Evolutionary conservation across 176 grass and related monocot genomes (phyloP).

Genomic region (Oryza glaberrima): DNA sequence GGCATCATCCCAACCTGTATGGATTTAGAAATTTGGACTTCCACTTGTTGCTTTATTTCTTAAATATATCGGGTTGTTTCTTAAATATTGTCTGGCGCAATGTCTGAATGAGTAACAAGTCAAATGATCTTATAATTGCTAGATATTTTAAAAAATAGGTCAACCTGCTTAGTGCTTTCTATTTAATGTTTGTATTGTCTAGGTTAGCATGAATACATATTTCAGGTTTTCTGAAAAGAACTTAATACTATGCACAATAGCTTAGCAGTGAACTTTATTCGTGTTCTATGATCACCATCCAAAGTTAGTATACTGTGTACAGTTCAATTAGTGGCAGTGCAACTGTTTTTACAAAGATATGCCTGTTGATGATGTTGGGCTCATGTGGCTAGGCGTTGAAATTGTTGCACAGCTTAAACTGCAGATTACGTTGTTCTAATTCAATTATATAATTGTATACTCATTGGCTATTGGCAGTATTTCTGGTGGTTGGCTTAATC

Average conservation of each 20-base stretch:
- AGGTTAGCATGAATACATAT: constrained; percentile 5
- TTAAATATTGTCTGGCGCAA: constrained; percentile 24
- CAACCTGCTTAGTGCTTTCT: background rate
- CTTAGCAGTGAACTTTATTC: background rate
- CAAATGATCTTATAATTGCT: background rate
- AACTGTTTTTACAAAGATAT: background rate
- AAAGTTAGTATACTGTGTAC: background rate
- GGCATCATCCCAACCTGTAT: background rate
- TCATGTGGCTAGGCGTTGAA: constrained; percentile 7
- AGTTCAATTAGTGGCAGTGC: background rate
- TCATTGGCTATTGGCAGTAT: constrained; percentile 59
- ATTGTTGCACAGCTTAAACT: constrained; percentile 15
- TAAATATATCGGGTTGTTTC: background rate
- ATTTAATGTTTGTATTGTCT: constrained; percentile 7
- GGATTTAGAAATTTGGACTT: background rate
- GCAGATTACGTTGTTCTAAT: constrained; percentile 7
- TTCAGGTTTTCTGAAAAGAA: background rate
- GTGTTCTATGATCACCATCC: background rate
- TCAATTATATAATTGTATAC: constrained; percentile 28
- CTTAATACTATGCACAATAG: background rate
- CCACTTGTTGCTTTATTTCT: background rate
- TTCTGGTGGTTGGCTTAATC: constrained; percentile 77
- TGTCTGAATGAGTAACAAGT: background rate
- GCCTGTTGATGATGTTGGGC: background rate
- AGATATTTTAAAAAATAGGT: constrained; percentile 29